phyloP scores from a whole-genome alignment of 192 early-diverging fungal genomes.

The Rhizophagus clarus region DNA sequence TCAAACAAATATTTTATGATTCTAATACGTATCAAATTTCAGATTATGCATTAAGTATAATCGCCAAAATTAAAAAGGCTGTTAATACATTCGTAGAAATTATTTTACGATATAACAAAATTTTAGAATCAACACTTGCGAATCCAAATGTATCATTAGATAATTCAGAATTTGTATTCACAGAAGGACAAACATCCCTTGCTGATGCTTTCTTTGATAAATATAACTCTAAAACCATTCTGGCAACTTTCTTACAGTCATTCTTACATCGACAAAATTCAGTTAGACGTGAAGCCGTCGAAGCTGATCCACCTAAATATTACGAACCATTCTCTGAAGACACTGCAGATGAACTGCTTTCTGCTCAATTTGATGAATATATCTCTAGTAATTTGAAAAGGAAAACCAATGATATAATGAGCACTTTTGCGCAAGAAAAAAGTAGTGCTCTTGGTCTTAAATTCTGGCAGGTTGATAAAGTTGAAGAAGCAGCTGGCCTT shows the following conservation, averaged over 20 bases:
- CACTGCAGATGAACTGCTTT: slow-evolving; percentile 31
- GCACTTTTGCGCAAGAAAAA: slow-evolving; percentile 19
- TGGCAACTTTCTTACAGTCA: slow-evolving; percentile 44
- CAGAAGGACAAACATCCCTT: background rate
- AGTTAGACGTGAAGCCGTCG: slow-evolving; percentile 31
- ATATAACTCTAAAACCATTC: slow-evolving; percentile 34
- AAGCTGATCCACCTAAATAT: background rate
- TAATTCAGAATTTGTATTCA: slow-evolving; percentile 11
- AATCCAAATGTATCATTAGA: slow-evolving; percentile 19
- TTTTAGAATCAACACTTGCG: slow-evolving; percentile 28
- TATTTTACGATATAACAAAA: slow-evolving; percentile 35
- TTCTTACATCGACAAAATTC: slow-evolving; percentile 44
- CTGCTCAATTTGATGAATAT: slow-evolving; percentile 34
- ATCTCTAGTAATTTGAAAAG: slow-evolving; percentile 29
- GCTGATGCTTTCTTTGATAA: slow-evolving; percentile 38
- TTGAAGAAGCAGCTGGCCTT: slow-evolving; percentile 40
- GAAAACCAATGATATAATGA: slow-evolving; percentile 31
- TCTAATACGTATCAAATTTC: slow-evolving; percentile 23
- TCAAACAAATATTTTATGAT: slow-evolving; percentile 6
- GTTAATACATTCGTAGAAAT: slow-evolving; percentile 34
- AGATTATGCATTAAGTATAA: slow-evolving; percentile 14
- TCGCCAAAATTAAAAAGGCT: slow-evolving; percentile 34
- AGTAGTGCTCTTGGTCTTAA: slow-evolving; percentile 28
- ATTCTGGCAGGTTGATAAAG: slow-evolving; percentile 31
- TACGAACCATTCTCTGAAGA: slow-evolving; percentile 18